Base-by-base conservation (phyloP, 352 stramenopile genomes). In the Globisporangium solare region DNA sequence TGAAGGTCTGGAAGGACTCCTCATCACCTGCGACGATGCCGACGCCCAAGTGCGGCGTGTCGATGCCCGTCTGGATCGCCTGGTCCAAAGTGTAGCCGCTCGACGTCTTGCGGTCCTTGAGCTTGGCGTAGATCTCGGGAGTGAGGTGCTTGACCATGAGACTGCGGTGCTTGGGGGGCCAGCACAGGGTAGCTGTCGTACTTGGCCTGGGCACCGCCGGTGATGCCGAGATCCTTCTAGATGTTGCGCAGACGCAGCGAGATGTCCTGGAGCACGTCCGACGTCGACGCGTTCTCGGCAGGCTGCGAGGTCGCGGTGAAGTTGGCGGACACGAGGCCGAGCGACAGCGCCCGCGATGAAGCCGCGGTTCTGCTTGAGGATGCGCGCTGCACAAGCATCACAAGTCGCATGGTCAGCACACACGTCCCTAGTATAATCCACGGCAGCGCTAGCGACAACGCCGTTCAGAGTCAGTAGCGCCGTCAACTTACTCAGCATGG, bases 71-170 rank as follows among this genome's bases (percentile, higher is more conserved):
- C 64, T 89, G 79, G 51, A 92, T 76, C 8, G 81, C 81, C 40
- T 82, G 76, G 50, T 92, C 81, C 50, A 92, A 60, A 13, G 79
- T 89, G 71, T 88, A 92, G 15, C 79, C 81, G 20, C 70, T 80
- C 12, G 75, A 85, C 27, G 82, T 90, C n/a, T n/a, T n/a, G 49
- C 73, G 68, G 49, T 84, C 81, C 64, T 79, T 83, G 47, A 88
- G 70, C 64, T 86, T 75, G 55, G 78, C 61, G 62, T 89, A 92
- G 20, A 92, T 50, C 18, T 88, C 76, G 21, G 73, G 79, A 53
- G 76, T 71, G 31, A 92, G 60, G 61, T 85, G 74, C 62, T 88
- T 86, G 57, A 70, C 64, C 73, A 86, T 86, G 58, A 90, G 74
- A 54, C 78, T 90, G 24, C 76, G 74, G 66, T 92, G 84, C n/a